Evolutionary conservation across 2,329 filamentous ascomycete genomes (phyloP), one percentile per base, ranked within the genome.

Genomic region (Metarhizium sp.): DNA sequence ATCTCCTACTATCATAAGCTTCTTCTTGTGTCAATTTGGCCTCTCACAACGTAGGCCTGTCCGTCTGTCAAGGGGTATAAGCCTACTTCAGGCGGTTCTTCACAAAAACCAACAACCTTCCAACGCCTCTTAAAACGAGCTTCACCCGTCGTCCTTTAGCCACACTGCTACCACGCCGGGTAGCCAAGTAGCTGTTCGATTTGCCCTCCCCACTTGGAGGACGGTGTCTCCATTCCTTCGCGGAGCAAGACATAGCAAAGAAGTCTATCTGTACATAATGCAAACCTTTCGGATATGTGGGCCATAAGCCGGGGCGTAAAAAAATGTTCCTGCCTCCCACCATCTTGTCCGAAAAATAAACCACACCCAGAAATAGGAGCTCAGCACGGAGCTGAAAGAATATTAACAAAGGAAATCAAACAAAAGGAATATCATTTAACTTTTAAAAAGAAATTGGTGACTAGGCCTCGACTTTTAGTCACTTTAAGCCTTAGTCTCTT

Each of bases 181-280:
- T 48, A 48, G 52, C 29, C 49, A 50, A 50, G 45, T 38, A 46
- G 42, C 42, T 36, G 53, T 52, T 45, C 45, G 48, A 52, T 50
- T 55, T 47, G 53, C 55, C 58, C 57, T 62, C 59, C 64, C 64
- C 64, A 60, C 64, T 53, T 58, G 58, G 65, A 61, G 65, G 60
- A 57, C 63, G 60, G 63, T 64, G 52, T 51, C 64, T 64, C 65
- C 66, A 64, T 66, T 69, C 62, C 63, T 64, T 46, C 49, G 54
- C 30, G 49, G 63, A 66, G 62, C 7, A 66, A 69, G 62, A 67
- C 68, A 67, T 71, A 67, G 66, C 68, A 70, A 70, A 66, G 60
- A 70, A 70, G 64, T 72, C 71, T 73, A 72, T 69, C 69, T 64
- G 68, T 72, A 71, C 66, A 72, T 67, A 64, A 69, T 67, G 66